Evolutionary conservation across 2,329 filamentous ascomycete species (phyloP), one percentile per base, ranked within the genome.

Genomic region (Stachybotrys elegans): DNA sequence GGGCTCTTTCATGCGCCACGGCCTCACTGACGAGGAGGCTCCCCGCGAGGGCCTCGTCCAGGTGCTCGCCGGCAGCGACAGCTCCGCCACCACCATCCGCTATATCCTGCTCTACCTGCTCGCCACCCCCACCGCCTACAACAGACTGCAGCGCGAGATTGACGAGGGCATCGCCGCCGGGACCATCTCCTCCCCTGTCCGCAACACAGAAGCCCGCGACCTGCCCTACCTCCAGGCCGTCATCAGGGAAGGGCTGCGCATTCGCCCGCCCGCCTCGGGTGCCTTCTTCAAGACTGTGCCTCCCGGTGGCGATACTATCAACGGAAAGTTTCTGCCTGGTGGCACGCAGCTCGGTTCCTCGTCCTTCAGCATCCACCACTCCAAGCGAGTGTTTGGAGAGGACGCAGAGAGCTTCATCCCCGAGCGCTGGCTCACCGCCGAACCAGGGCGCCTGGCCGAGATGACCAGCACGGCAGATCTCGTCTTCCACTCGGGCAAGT

Each of bases 101-200:
- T 61, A 68, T 22, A 73, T 68, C 5, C 40, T 79, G 35, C 67
- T 78, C 22, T 67, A 72, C 54, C 55, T 79, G 44, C 65, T 71
- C 32, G 72, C 67, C 14, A 70, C 66, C 23, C 72, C 73, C 0
- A 60, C 58, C 4, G 66, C 73, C 0, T 68, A 71, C 45, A 43
- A 50, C 4, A 67, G 66, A 62, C 58, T 80, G 1, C 67, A 70
- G 12, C 45, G 16, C 35, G 52, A 53, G 39, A 55, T 61, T 6
- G 53, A 47, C 43, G 32, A 37, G 5, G 48, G 51, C 13, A 47
- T 50, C 29, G 29, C 45, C 20, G 42, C 45, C 6, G 54, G 51
- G 11, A 31, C 20, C 16, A 50, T 60, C 20, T 60, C 58, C 3
- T 49, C 48, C 2, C 60, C 60, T 22, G 55, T 63, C 45, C 54